Evolutionary conservation across 768 basidiomycete genomes (phyloP).

Genomic region (Boletus reticulatus): DNA sequence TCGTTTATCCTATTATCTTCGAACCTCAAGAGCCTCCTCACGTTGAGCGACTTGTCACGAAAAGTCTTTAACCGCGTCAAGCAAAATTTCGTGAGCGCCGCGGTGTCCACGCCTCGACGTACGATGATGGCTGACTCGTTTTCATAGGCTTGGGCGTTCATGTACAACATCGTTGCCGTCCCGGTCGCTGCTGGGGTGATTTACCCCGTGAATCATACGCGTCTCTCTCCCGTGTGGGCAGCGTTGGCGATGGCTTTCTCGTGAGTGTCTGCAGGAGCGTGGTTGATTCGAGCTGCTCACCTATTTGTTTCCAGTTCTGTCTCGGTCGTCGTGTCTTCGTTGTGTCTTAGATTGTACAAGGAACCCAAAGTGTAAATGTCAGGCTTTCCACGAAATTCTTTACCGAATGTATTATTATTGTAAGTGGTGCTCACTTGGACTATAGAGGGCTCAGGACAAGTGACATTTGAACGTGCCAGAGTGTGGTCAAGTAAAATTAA

Average conservation of each 20-base stretch:
- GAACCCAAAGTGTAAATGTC: slow-evolving; percentile 23
- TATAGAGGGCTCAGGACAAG: too few relatives aligned
- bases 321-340: slow-evolving; percentile 60
- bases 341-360: slow-evolving; percentile 54
- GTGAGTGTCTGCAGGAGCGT: slow-evolving; percentile 35
- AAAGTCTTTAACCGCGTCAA: slow-evolving; percentile 68
- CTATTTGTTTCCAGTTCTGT: slow-evolving; percentile 43
- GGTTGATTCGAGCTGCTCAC: neutral
- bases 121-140: slow-evolving; percentile 3
- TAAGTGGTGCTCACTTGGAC: too few relatives aligned
- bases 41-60: slow-evolving; percentile 59
- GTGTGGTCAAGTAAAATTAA: too few relatives aligned
- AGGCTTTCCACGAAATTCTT: too few relatives aligned
- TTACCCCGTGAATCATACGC: slow-evolving; percentile 62
- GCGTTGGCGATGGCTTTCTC: slow-evolving; percentile 79
- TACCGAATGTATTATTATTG: too few relatives aligned
- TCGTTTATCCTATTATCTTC: slow-evolving; percentile 77
- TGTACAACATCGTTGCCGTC: slow-evolving; percentile 65
- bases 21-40: slow-evolving; percentile 57
- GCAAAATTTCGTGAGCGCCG: slow-evolving; percentile 63
- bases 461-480: too few relatives aligned
- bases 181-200: slow-evolving; percentile 80
- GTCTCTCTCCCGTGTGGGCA: slow-evolving; percentile 76
- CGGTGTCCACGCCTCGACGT: neutral
- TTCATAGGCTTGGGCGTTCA: slow-evolving; percentile 57